Conservation (phyloP, 2,329 filamentous ascomycete genomes). For the Colletotrichum paranaense region DNA sequence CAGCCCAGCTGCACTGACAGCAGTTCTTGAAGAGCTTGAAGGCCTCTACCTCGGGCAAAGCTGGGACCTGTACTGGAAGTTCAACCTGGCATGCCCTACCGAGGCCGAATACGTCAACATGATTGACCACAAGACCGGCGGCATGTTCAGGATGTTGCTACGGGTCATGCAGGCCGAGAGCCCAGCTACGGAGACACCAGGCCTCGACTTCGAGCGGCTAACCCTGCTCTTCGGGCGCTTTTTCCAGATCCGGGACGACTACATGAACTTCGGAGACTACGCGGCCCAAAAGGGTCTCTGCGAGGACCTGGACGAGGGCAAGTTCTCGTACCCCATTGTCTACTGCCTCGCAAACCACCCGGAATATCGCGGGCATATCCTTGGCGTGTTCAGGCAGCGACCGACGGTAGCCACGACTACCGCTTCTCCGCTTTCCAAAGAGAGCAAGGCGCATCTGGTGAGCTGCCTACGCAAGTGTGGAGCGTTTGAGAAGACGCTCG, state of each 20-base stretch:
- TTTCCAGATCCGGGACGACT: constrained; percentile 49
- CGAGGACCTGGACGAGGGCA: constrained; percentile 55
- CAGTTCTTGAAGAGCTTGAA: constrained; percentile 39
- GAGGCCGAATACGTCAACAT: constrained; percentile 43
- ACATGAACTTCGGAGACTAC: constrained; percentile 47
- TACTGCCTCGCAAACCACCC: background rate
- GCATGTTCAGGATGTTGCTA: constrained; percentile 37
- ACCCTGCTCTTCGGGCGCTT: constrained; percentile 40
- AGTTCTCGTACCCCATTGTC: constrained; percentile 50
- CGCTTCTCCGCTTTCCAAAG: too few species aligned
- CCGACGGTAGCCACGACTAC: background rate
- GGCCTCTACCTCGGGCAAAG: constrained; percentile 42
- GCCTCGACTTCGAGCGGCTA: background rate
- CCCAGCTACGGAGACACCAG: background rate
- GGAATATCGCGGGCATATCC: background rate
- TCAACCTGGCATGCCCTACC: constrained; percentile 35
- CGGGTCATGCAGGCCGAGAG: constrained; percentile 34
- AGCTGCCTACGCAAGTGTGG: too few species aligned
- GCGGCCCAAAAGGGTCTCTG: constrained; percentile 51
- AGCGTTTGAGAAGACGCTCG: too few species aligned
- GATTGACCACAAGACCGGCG: constrained; percentile 41
- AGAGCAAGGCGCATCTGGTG: too few species aligned
- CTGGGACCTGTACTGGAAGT: constrained; percentile 43
- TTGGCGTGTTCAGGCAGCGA: constrained; percentile 12
- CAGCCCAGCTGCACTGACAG: constrained; percentile 33